These are phyloP conservation scores for Penicillium concentricum DNA, from an alignment of 2,329 filamentous ascomycete species.

Conservation along the genomic window DNA sequence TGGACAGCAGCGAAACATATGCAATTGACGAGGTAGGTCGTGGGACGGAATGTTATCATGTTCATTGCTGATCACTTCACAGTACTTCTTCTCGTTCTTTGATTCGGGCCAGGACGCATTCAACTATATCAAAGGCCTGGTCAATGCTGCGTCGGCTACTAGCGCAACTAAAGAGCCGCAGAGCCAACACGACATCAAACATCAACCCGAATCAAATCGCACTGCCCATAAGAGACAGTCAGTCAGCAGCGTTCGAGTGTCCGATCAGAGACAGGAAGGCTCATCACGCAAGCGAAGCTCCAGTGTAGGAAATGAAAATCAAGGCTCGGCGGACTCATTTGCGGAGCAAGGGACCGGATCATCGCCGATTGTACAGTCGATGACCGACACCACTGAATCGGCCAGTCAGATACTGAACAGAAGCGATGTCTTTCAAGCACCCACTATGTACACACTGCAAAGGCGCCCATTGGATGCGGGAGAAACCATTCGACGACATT, in stretches of 20 bases:
- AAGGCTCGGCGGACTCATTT: constrained; percentile 71
- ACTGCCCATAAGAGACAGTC: constrained; percentile 23
- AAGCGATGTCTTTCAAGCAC: constrained; percentile 84
- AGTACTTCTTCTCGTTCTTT: constrained; percentile 98
- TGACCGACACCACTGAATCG: constrained; percentile 72
- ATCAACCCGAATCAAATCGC: constrained; percentile 17
- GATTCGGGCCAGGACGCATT: constrained; percentile 80
- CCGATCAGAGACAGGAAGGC: constrained; percentile 8
- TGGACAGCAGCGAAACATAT: constrained; percentile 91
- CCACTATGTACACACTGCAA: constrained; percentile 56
- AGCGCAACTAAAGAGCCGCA: constrained; percentile 35
- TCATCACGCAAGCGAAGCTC: constrained; percentile 56
- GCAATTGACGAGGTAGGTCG: constrained; percentile 80
- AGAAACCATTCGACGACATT: constrained; percentile 29
- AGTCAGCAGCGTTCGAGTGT: constrained; percentile 17
- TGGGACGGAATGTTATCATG: background rate
- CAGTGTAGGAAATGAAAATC: constrained; percentile 58
- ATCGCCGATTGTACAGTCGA: constrained; percentile 65
- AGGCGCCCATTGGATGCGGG: constrained; percentile 28
- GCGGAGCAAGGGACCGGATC: constrained; percentile 74
- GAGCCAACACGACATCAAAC: constrained; percentile 11
- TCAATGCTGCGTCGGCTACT: constrained; percentile 61
- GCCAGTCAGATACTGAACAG: constrained; percentile 86
- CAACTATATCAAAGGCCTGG: constrained; percentile 69
- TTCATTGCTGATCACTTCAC: constrained; percentile 16